A percentile compares a stretch with the other conserved stretches of the same genome.
phyloP scores from a whole-genome alignment of 169 alveolate genomes.

The Amoebophrya sp. region DNA sequence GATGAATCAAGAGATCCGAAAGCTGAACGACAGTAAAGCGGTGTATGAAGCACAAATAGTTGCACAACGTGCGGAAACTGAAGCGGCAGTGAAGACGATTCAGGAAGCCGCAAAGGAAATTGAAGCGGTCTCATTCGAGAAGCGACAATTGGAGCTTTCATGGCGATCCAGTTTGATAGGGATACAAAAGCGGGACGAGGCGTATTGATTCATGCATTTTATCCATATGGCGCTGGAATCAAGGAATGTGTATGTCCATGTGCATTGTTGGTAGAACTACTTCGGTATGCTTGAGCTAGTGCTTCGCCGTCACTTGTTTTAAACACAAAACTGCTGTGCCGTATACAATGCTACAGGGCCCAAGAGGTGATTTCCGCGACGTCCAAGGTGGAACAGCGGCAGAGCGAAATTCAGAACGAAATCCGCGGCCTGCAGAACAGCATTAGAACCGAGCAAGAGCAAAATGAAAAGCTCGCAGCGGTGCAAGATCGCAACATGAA shows the following conservation, averaged over 20 bases:
- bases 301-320: too few species aligned
- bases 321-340: too few species aligned
- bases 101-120: conserved; percentile 73
- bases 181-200: neutral
- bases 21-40: conserved; percentile 67
- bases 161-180: neutral
- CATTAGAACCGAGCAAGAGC: neutral
- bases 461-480: neutral
- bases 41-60: conserved; percentile 64
- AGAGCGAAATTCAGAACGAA: conserved; percentile 1
- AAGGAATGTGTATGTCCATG: too few species aligned
- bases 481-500: neutral
- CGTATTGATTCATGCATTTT: neutral
- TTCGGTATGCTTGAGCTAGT: too few species aligned
- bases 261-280: too few species aligned
- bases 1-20: conserved; percentile 69
- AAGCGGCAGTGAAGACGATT: conserved; percentile 66
- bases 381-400: neutral
- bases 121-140: conserved; percentile 53
- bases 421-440: neutral
- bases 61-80: conserved; percentile 72
- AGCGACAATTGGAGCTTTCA: conserved; percentile 30
- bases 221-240: too few species aligned
- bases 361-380: neutral
- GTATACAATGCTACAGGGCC: neutral